Conservation (phyloP, 2,329 filamentous ascomycete species). For the Penicillium nordicum region DNA sequence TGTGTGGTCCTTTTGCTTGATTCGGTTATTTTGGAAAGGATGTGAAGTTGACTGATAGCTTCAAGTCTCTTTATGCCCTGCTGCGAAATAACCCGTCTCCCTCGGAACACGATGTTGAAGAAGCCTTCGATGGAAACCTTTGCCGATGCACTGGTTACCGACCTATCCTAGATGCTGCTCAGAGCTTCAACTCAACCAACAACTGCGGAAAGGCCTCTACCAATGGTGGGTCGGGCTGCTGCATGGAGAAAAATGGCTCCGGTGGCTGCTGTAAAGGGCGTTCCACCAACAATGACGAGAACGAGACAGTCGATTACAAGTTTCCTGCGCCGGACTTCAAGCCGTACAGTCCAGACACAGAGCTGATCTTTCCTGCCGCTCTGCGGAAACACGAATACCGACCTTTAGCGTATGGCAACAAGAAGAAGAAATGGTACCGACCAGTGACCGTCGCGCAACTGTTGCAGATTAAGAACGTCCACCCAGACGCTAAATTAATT, state of each 20-base stretch:
- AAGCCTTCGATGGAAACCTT: conserved; percentile 94
- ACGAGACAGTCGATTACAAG: conserved; percentile 41
- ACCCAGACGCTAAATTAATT: conserved; percentile 87
- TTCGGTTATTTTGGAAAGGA: not conserved
- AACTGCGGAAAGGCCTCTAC: conserved; percentile 54
- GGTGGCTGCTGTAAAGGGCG: conserved; percentile 64
- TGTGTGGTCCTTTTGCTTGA: not conserved
- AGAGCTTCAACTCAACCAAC: conserved; percentile 65
- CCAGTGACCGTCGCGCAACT: conserved; percentile 83
- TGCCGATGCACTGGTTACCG: conserved; percentile 95
- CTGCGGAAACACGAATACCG: conserved; percentile 79
- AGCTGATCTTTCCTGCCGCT: conserved; percentile 88
- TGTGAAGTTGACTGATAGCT: conserved; percentile 6
- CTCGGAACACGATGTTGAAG: conserved; percentile 79
- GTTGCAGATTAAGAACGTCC: conserved; percentile 81
- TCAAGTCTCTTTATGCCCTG: conserved; percentile 80
- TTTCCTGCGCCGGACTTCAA: conserved; percentile 91
- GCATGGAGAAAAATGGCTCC: conserved; percentile 63
- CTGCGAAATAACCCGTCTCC: conserved; percentile 79
- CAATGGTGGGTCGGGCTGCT: conserved; percentile 65
- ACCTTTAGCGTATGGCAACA: conserved; percentile 86
- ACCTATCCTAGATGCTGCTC: conserved; percentile 89
- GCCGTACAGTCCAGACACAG: conserved; percentile 87
- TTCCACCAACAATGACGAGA: conserved; percentile 44
- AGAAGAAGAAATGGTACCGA: conserved; percentile 88